Percentiles rank a stretch among this genome's conserved stretches.
Conservation (phyloP, 2,329 filamentous ascomycete species). For the Emmonsiellopsis sp. region DNA sequence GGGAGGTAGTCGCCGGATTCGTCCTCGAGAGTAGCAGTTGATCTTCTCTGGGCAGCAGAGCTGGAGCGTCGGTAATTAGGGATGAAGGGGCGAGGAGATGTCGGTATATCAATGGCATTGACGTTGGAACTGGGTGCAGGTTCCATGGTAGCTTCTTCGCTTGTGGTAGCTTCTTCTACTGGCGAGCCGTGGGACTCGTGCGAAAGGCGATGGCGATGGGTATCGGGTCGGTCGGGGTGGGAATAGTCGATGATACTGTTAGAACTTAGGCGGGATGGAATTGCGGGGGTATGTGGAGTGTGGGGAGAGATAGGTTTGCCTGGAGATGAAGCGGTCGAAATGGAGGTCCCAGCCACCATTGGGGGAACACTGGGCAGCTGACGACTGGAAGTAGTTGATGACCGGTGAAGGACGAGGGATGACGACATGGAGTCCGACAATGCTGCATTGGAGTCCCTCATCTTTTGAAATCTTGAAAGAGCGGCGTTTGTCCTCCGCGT, state of each 20-base stretch:
- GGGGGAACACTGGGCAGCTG: constrained; percentile 57
- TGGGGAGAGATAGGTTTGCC: constrained; percentile 83
- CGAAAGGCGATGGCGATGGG: constrained; percentile 19
- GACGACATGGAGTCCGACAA: constrained; percentile 91
- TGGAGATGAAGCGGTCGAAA: constrained; percentile 80
- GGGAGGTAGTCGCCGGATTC: constrained; percentile 38
- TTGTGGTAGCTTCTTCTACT: constrained; percentile 24
- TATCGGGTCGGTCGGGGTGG: constrained; percentile 25
- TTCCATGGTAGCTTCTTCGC: constrained; percentile 23
- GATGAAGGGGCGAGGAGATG: constrained; percentile 33
- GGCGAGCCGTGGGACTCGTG: constrained; percentile 23
- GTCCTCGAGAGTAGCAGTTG: constrained; percentile 21
- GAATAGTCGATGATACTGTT: constrained; percentile 72
- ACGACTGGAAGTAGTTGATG: constrained; percentile 67
- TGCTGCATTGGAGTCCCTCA: constrained; percentile 80
- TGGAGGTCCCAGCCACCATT: constrained; percentile 55
- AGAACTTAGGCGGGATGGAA: constrained; percentile 86
- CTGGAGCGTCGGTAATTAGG: constrained; percentile 35
- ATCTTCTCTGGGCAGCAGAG: constrained; percentile 32
- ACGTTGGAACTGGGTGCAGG: constrained; percentile 27
- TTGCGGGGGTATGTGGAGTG: constrained; percentile 85
- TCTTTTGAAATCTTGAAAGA: constrained; percentile 73
- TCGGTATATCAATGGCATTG: constrained; percentile 40
- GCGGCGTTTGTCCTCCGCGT: constrained; percentile 70
- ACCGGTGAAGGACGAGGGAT: constrained; percentile 74